Evolutionary conservation across 164 flowering plant species (phyloP).

Genomic region (Vitis cinerea): DNA sequence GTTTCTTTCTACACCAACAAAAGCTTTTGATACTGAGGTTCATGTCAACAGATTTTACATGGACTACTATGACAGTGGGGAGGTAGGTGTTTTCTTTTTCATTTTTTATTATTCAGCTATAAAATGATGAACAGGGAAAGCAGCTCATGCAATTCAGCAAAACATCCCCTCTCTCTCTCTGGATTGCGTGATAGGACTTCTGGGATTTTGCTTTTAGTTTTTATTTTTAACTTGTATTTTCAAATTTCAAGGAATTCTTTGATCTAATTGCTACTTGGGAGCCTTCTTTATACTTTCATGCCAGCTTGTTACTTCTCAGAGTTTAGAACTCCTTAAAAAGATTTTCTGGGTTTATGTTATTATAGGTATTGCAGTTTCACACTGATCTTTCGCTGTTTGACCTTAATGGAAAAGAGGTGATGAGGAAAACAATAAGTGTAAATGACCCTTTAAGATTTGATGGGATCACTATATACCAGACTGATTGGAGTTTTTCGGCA

Average conservation of each 20-base stretch:
- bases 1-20: constrained; percentile 78
- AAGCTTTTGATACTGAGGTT: constrained; percentile 85
- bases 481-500: constrained; percentile 94
- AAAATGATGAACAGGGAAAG: not conserved
- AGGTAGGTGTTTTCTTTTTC: constrained; percentile 41
- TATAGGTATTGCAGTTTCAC: constrained; percentile 79
- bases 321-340: too few relatives aligned
- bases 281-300: too few relatives aligned
- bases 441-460: constrained; percentile 93
- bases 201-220: too few relatives aligned
- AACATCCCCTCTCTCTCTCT: too few relatives aligned
- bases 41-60: constrained; percentile 89
- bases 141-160: too few relatives aligned
- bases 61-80: constrained; percentile 92
- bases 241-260: too few relatives aligned
- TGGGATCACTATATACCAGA: constrained; percentile 91
- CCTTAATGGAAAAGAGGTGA: constrained; percentile 84
- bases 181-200: too few relatives aligned
- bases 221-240: too few relatives aligned
- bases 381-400: constrained; percentile 79
- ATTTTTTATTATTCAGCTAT: not conserved
- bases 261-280: too few relatives aligned
- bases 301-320: too few relatives aligned
- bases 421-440: constrained; percentile 92
- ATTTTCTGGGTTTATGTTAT: constrained; percentile 1